Base-by-base conservation (phyloP, 2,329 filamentous ascomycete species). In the Aspergillus tanneri region DNA sequence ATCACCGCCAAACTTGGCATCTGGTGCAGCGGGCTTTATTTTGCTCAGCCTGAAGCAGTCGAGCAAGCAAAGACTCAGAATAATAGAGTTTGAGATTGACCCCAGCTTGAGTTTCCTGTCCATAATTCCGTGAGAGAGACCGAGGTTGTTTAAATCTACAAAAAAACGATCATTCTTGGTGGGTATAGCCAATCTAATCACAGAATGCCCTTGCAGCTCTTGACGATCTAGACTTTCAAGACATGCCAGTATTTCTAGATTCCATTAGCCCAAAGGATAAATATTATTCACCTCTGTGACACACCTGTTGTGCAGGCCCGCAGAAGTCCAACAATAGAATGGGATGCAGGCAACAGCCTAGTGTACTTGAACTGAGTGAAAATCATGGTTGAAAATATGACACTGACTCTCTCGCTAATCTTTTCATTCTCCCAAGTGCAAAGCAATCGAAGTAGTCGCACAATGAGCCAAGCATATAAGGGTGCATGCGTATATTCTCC, bases 401-500 rank as follows among this genome's bases (percentile, higher is more conserved):
- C 50, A 52, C 36, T 75, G 47, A 60, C 69, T 49, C 68, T 66
- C 19, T 71, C 58, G 40, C 72, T 70, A 8, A 81, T 58, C 16
- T 57, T 52, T 21, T 70, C 61, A 48, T 73, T 69, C 27, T 69
- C 69, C 47, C 70, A 68, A 42, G 67, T 64, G 35, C 70, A 68
- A 37, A 76, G 65, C 30, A 83, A 57, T 25, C 72, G 69, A 41
- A 83, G 63, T 24, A 84, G 61, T 43, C 75, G 77, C 12, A 79
- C 72, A 30, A 80, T 64, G 24, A 85, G 65, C 75, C 77, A 80
- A 19, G 79, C 65, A 51, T 78, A 72, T 19, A 84, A 69, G 5
- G 76, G 78, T 4, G 75, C 74, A 25, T 71, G 66, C 41, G 72
- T 62, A 59, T 65, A 61, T 46, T 66, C 59, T 69, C 77, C 55